Base-by-base conservation (phyloP, 169 alveolate species). In the Cytauxzoon felis region DNA sequence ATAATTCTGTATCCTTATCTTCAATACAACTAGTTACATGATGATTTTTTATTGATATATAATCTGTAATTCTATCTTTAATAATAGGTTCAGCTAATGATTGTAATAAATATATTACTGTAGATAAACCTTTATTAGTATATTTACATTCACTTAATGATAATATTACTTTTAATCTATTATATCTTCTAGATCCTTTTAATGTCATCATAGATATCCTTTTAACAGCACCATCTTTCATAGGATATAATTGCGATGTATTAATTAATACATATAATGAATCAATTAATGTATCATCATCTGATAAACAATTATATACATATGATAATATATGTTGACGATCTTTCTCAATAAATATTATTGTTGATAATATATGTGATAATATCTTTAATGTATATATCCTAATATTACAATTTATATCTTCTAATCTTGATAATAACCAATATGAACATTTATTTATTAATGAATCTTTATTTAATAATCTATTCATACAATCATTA, bases 221-320 rank as follows among this genome's bases (percentile, higher is more conserved):
- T 26, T 42, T 1, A 0, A 71, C 82, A 4, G 82, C 82, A 6
- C 82, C 82, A 48, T 71, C 82, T 61, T 71, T 71, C 5, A 71
- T 57, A 5, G 82, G 82, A 52, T 71, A 61, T 6, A 71, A n/a
- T 23, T 52, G 60, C 7, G 82, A 71, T 19, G 45, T 42, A 16
- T 52, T 18, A 13, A n/a, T 48, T 2, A 71, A 16, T 8, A 59
- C 58, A 9, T 23, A 42, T 51, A 71, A 48, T 36, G 78, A 64
- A 13, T 40, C 11, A 3, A 42, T 27, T 2, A 71, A 36, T 6
- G 67, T 62, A 6, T 53, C 60, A 21, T 47, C 68, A 26, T 62
- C 76, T 24, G 65, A 42, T 19, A 71, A 23, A 34, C 82, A 71
- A 27, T 71, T 65, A 19, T 48, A 56, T n/a, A 71, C 82, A 18